Conservation (phyloP, 176 grass and related monocot species). For the Eleusine coracana region DNA sequence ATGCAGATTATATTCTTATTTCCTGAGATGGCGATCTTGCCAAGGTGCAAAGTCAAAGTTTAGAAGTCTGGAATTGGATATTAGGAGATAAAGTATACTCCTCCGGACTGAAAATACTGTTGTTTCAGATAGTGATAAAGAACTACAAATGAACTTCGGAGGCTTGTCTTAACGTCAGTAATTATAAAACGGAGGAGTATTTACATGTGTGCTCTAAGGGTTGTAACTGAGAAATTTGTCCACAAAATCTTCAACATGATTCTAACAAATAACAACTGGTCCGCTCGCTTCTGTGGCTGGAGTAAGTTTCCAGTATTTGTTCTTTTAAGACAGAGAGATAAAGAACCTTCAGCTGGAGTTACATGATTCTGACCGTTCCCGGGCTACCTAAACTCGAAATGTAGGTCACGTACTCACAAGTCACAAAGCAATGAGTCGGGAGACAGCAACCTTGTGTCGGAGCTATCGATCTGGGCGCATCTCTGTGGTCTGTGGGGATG, state of each 20-base stretch:
- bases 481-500: neutral
- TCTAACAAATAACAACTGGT: neutral
- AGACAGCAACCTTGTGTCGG: neutral
- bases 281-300: neutral
- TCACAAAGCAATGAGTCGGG: neutral
- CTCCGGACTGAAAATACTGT: too few species aligned
- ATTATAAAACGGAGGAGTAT: too few species aligned
- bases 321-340: neutral
- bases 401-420: neutral
- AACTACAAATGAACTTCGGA: too few species aligned
- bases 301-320: conserved; percentile 9
- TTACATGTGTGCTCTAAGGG: neutral
- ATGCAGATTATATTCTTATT: conserved; percentile 65
- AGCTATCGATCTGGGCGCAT: neutral
- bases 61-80: neutral
- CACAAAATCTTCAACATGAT: conserved; percentile 9
- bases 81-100: neutral
- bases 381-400: neutral
- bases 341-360: too few species aligned
- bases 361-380: neutral
- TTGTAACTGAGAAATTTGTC: conserved; percentile 12
- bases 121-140: too few species aligned
- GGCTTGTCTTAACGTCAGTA: too few species aligned
- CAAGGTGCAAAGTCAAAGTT: neutral
- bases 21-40: conserved; percentile 22